Conservation (phyloP, 257 asterid species). For the Scutellaria minor region DNA sequence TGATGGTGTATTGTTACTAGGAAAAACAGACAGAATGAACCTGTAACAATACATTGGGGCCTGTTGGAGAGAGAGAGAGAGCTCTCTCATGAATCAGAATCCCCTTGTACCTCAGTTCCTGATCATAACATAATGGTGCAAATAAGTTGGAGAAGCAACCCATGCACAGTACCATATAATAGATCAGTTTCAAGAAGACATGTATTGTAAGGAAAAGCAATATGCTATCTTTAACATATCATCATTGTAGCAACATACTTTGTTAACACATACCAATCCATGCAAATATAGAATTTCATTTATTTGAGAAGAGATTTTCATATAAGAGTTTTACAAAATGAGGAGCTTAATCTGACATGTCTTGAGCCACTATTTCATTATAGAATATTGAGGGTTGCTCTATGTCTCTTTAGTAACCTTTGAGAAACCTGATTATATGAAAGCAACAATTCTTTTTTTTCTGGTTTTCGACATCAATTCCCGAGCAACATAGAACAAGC, state of each 20-base stretch:
- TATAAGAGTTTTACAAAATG: too few species aligned
- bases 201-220: neutral
- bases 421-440: neutral
- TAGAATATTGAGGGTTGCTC: neutral
- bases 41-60: too few species aligned
- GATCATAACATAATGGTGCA: slow-evolving; percentile 34
- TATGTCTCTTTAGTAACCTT: neutral
- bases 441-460: neutral
- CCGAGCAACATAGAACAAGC: neutral
- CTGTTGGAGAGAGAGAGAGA: too few species aligned
- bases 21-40: too few species aligned
- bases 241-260: neutral
- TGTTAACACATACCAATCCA: neutral
- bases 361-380: neutral
- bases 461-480: neutral
- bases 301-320: too few species aligned
- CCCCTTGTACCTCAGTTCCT: slow-evolving; percentile 44
- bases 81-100: slow-evolving; percentile 42
- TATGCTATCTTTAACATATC: neutral
- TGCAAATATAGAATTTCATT: neutral
- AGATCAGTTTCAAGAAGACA: too few species aligned
- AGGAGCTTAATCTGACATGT: too few species aligned
- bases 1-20: too few species aligned
- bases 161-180: neutral
- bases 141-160: slow-evolving; percentile 26